Evolutionary conservation across 805 yeast genomes (phyloP).

Genomic region (Candida koratica): DNA sequence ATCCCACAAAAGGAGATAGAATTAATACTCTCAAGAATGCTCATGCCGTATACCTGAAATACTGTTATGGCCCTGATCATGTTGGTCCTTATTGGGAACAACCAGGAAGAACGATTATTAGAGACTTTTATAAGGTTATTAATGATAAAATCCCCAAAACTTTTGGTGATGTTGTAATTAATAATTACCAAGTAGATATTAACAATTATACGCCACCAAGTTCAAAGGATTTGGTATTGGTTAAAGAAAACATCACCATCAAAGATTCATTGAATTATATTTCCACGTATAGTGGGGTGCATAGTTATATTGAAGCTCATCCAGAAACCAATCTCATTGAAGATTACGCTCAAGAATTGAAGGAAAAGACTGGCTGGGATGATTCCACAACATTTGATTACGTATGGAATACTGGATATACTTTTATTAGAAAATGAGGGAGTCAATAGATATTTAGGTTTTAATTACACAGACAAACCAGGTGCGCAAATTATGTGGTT

Average conservation of each 20-base stretch:
- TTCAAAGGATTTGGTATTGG: slow-evolving; percentile 23
- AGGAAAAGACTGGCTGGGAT: slow-evolving; percentile 44
- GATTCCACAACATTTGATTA: slow-evolving; percentile 38
- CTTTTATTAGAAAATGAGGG: slow-evolving; percentile 45
- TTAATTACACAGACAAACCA: neutral
- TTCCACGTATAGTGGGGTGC: slow-evolving; percentile 69
- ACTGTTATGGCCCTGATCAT: slow-evolving; percentile 38
- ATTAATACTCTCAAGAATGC: slow-evolving; percentile 20
- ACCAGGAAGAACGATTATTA: slow-evolving; percentile 65
- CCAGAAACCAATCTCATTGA: slow-evolving; percentile 31
- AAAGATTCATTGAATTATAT: slow-evolving; percentile 49
- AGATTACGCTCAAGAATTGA: slow-evolving; percentile 32
- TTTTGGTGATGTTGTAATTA: slow-evolving; percentile 38
- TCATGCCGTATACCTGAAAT: slow-evolving; percentile 28
- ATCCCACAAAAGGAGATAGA: slow-evolving; percentile 8
- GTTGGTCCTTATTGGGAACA: slow-evolving; percentile 81
- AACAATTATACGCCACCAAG: slow-evolving; percentile 14
- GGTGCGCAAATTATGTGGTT: slow-evolving; percentile 1
- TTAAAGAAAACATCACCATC: slow-evolving; percentile 41
- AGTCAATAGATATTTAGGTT: too few species aligned
- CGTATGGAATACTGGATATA: slow-evolving; percentile 50
- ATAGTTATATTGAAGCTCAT: slow-evolving; percentile 46
- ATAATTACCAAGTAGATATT: slow-evolving; percentile 22
- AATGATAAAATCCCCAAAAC: slow-evolving; percentile 40
- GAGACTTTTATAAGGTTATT: slow-evolving; percentile 41